These are phyloP conservation scores for Metarhizium robertsii DNA, from an alignment of 2,329 filamentous ascomycete genomes.

Conservation along the genomic window DNA sequence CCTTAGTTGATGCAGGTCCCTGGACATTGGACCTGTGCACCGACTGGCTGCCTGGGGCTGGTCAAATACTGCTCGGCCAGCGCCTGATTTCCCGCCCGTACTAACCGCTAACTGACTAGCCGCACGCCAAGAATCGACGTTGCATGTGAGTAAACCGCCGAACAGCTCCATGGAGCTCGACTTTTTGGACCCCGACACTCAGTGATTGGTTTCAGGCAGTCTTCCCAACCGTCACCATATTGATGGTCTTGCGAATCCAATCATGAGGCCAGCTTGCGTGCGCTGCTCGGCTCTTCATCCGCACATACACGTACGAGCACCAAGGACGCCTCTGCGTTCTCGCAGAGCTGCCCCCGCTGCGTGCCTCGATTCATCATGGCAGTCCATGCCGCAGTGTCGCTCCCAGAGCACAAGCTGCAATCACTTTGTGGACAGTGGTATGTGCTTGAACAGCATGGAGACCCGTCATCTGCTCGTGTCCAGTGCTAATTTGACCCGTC, in stretches of 20 bases:
- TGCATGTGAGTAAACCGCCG: background rate
- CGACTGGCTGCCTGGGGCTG: too few relatives aligned
- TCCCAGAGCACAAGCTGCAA: constrained; percentile 21
- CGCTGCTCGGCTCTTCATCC: constrained; percentile 12
- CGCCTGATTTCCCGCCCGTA: background rate
- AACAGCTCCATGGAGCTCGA: background rate
- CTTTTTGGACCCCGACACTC: background rate
- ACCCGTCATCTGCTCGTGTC: background rate
- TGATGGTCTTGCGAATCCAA: background rate
- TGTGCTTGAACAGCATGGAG: constrained; percentile 4
- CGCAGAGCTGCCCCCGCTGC: background rate
- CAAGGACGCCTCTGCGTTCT: background rate
- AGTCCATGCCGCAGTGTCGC: constrained; percentile 13
- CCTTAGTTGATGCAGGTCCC: too few relatives aligned
- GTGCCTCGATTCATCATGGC: background rate
- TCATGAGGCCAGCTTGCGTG: constrained; percentile 20
- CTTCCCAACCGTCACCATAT: background rate
- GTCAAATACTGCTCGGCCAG: background rate
- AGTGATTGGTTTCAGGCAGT: background rate
- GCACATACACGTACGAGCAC: constrained; percentile 5
- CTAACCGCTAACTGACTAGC: background rate
- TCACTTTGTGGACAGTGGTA: constrained; percentile 26
- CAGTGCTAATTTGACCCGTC: background rate
- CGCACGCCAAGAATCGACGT: background rate
- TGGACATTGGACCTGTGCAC: too few relatives aligned